Conservation (phyloP, 352 stramenopile genomes). For the Globisporangium ultimum region DNA sequence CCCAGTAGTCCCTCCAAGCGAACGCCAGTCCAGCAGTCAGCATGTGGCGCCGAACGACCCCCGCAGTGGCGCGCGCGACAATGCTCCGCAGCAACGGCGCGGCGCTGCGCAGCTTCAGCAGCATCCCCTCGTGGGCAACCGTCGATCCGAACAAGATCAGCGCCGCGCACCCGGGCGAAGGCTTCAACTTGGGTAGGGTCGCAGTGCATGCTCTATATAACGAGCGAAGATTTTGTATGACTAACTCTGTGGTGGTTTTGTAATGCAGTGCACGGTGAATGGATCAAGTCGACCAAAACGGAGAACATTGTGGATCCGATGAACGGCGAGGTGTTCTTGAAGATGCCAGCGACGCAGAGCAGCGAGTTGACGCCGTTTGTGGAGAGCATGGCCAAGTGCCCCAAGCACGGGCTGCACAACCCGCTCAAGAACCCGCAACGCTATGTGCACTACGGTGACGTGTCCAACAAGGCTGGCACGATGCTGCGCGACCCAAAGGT, state of each 20-base stretch:
- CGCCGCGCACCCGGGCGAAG: conserved; percentile 64
- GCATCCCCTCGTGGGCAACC: conserved; percentile 89
- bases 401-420: conserved; percentile 98
- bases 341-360: conserved; percentile 90
- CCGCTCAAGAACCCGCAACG: conserved; percentile 96
- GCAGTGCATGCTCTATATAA: background rate
- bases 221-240: background rate
- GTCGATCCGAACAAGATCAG: conserved; percentile 88
- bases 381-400: conserved; percentile 87
- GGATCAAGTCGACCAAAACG: conserved; percentile 61
- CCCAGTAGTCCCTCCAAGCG: background rate
- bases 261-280: conserved; percentile 85
- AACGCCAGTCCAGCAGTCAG: background rate
- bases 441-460: conserved; percentile 85
- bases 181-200: conserved; percentile 85
- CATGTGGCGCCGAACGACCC: conserved; percentile 30
- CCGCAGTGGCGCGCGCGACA: conserved; percentile 21
- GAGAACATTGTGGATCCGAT: conserved; percentile 92
- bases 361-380: conserved; percentile 92
- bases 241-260: background rate
- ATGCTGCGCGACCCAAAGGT: conserved; percentile 87
- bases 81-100: conserved; percentile 17
- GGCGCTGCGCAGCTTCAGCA: conserved; percentile 43
- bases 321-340: conserved; percentile 93
- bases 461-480: conserved; percentile 80